Percentiles rank a stretch among this genome's conserved stretches.
These are phyloP conservation scores for Mycena floridula DNA, from an alignment of 768 basidiomycete species.

Conservation along the genomic window DNA sequence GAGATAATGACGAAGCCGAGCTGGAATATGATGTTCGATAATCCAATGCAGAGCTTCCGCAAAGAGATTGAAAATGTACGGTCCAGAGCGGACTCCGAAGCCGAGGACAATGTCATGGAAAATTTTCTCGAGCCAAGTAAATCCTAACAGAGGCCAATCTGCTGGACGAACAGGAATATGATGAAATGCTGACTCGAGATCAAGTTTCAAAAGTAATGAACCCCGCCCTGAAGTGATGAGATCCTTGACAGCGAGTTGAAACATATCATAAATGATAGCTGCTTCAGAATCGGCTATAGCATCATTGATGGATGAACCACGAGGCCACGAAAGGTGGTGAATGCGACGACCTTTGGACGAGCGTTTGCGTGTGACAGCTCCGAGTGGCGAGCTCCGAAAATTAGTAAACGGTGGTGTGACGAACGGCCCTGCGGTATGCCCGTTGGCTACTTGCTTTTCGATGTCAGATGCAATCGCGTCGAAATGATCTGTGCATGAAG, in stretches of 20 bases:
- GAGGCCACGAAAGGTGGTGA: slow-evolving; percentile 16
- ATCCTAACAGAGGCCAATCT: slow-evolving; percentile 17
- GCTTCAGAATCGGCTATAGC: slow-evolving; percentile 13
- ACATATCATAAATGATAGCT: slow-evolving; percentile 8
- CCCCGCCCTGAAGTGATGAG: slow-evolving; percentile 9
- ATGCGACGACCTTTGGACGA: slow-evolving; percentile 11
- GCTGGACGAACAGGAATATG: slow-evolving; percentile 5
- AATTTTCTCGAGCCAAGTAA: too few species aligned
- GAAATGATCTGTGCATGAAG: slow-evolving; percentile 7
- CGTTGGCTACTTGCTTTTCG: slow-evolving; percentile 5
- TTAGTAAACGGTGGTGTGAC: slow-evolving; percentile 8
- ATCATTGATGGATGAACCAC: slow-evolving; percentile 12
- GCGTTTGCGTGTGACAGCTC: slow-evolving; percentile 12
- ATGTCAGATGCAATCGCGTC: slow-evolving; percentile 8
- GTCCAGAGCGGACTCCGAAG: slow-evolving; percentile 16
- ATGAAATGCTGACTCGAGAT: too few species aligned
- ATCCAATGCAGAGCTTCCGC: slow-evolving; percentile 13
- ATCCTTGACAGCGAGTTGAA: slow-evolving; percentile 3
- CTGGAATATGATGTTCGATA: background rate
- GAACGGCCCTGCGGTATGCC: slow-evolving; percentile 12
- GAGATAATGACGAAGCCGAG: slow-evolving; percentile 14
- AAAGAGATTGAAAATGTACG: too few species aligned
- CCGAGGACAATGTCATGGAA: slow-evolving; percentile 14
- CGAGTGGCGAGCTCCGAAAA: slow-evolving; percentile 15
- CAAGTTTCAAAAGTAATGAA: slow-evolving; percentile 15